Base-by-base conservation (phyloP, 306 rosid species). In the Lathyrus tuberosus region DNA sequence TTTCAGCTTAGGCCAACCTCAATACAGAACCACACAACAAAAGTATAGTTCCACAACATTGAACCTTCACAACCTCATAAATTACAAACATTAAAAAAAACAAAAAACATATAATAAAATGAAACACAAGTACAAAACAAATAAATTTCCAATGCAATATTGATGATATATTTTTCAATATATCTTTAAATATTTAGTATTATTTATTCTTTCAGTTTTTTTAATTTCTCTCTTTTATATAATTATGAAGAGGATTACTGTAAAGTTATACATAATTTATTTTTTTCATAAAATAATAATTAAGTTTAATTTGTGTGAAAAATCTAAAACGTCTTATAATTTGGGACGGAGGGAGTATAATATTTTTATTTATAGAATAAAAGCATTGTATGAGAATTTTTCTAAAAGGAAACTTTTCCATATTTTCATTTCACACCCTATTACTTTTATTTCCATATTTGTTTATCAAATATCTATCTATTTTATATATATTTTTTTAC, bases 11-110 rank as follows among this genome's bases (percentile, higher is more conserved):
- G 70, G 72, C 85, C 84, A 77, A 73, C 75, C 81, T 67, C 67
- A 77, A 78, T 62, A 80, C 80, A 76, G 86, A 86, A 79, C 87
- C 95, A 84, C 81, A 90, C 87, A 79, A 75, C 70, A 72, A 78
- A 83, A 76, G 65, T 76, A 52, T 38, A 65, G 81, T 61, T 57
- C 62, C 81, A 72, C 18, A 68, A 69, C 82, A 61, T 26, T 41
- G 81, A 80, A 69, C 69, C 91, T 76, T 43, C 82, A 81, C 88
- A 76, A 67, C 93, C 94, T 85, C 83, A 86, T 62, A 87, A 87
- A 85, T 80, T 78, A 72, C 78, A 51, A 14, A 56, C 38, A 10
- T 42, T 69, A 44, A 77, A 17, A 67, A 56, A 42, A 71, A n/a
- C 44, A 30, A 58, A 58, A 65, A 44, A 24, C 9, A 18, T 66